Evolutionary conservation across 768 basidiomycete genomes (phyloP), one percentile per base, ranked within the genome.

Genomic region (Hericium erinaceus): DNA sequence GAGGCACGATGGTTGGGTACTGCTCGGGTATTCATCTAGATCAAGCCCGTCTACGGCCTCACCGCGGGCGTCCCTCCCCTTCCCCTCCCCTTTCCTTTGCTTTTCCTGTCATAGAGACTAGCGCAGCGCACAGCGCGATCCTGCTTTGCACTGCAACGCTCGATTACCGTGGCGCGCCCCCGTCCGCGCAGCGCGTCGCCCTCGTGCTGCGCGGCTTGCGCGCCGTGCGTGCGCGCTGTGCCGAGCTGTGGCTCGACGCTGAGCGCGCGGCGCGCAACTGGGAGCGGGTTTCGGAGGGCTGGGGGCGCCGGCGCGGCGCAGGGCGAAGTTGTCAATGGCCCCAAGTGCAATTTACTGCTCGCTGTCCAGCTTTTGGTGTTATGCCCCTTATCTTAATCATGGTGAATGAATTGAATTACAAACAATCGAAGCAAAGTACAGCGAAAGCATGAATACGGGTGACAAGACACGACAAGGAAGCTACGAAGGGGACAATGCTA

Each of bases 1-100:
- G 22, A 22, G 22, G 22, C 22, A 1, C 22, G 22, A 22, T 22
- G 2, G 22, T 1, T 22, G 22, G 2, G 22, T 22, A 22, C 22
- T 22, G 22, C 22, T 22, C 22, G 2, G 2, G 22, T 22, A 22
- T 22, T 22, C 22, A 22, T 22, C 22, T 22, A 22, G 0, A 80
- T 91, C 13, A 94, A 92, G 65, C 93, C 92, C n/a, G 81, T 95
- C 0, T 90, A 84, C 62, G 92, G 92, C 6, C 71, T 95, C 9
- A 95, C 92, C 28, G 83, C 92, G 91, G 93, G 67, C 61, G 87
- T 49, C 13, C 13, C n/a, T 18, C 5, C 55, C 5, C 24, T 4
- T 24, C 10, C 20, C 11, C 48, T 18, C 22, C 6, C 10, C 10
- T 28, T 1, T 26, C 38, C n/a, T 39, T 22, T 2, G 22, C 22